Evolutionary conservation across 345 rosid species (phyloP), one percentile per base, ranked within the genome.

Genomic region (Viola odorata): DNA sequence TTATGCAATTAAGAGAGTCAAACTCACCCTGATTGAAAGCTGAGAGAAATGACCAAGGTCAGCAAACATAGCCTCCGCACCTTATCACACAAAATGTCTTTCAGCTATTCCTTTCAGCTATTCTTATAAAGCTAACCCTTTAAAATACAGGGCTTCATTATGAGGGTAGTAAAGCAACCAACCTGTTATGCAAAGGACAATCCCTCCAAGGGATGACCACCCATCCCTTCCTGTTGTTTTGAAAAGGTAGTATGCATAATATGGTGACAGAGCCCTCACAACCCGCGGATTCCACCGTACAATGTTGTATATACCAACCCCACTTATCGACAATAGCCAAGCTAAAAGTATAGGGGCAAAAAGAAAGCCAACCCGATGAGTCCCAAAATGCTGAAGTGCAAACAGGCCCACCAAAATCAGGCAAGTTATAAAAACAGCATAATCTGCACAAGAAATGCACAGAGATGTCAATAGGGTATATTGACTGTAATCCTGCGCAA

Each of bases 121-220:
- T 53, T 53, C 39, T 53, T 11, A 53, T 9, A 53, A 23, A 10
- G 8, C 10, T 17, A 16, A 17, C 4, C n/a, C n/a, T n/a, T n/a
- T n/a, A n/a, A n/a, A n/a, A 7, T 36, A 17, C 6, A 32, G 56
- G n/a, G n/a, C n/a, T 36, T 9, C 60, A 65, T 3, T 7, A 62
- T 9, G 39, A 53, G 36, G 56, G 56, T n/a, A n/a, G 39, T 11
- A 53, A n/a, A 53, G 39, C 56, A 7, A 53, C 56, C 11, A 23
- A 80, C 85, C 85, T 67, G 82, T 70, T 14, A 78, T 67, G 44
- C 75, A 73, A 45, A 81, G 80, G 51, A 81, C 44, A 50, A 78
- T 38, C 17, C 82, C 85, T 51, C 80, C 85, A 8, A 77, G 62
- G 37, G 85, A 75, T 40, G 47, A 55, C 82, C 80, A 81, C 38